Base-by-base conservation (phyloP, 352 stramenopile genomes). In the Pythium dissimile region DNA sequence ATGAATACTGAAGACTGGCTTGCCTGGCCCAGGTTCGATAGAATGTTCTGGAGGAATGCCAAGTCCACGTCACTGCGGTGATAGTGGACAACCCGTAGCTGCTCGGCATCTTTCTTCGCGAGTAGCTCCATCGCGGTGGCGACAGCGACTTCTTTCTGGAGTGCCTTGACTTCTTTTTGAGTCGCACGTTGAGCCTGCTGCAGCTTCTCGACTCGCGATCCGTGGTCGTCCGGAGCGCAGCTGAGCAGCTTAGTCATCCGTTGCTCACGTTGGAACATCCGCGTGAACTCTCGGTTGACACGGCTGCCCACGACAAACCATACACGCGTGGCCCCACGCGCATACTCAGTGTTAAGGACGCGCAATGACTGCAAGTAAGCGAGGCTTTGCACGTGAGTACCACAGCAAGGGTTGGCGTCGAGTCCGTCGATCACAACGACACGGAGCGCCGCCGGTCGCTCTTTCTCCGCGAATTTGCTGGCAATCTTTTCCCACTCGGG, bases 371-470 rank as follows among this genome's bases (percentile, higher is more conserved):
- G 85, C 27, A 96, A 54, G 35, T 94, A 77, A 15, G 75, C 64
- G 9, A 86, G 44, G 45, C 74, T 88, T 44, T 84, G 64, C 10
- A 96, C 86, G 65, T 96, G 88, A 12, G 88, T 96, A 32, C 88
- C 88, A 50, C 88, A 95, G 74, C 88, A 96, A 26, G 87, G 84
- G 62, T 96, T 96, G 32, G 67, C 59, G 65, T 96, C 88, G 16
- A 96, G 28, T 9, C 77, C 82, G 39, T 88, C 81, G 41, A 96
- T 95, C 16, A 72, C 69, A n/a, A 96, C 77, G 43, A 96, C 69
- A 51, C 88, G 85, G 51, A 96, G 76, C 27, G 71, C 76, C 28
- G 80, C 80, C 5, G 81, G 85, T 59, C 69, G 79, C 54, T 88
- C 63, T 8, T 68, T 57, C 18, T 72, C 62, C 20, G 73, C 64